A percentile compares a stretch with the other conserved stretches of the same genome.
Evolutionary conservation across 306 rosid genomes (phyloP).

Genomic region (Fagus sylvatica): DNA sequence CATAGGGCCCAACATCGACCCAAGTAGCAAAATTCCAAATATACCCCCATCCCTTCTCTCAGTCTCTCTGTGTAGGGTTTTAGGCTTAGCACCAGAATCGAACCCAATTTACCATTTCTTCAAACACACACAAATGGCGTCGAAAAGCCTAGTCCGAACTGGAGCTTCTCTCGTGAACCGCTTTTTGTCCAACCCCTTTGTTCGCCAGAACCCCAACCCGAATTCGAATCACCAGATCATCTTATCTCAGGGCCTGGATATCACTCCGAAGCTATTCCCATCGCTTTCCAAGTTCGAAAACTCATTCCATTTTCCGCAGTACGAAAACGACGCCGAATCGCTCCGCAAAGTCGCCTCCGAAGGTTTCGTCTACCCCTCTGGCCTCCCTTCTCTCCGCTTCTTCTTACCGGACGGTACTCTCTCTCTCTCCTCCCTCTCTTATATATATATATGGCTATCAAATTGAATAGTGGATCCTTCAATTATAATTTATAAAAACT

Average conservation of each 20-base stretch:
- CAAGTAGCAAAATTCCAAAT: neutral
- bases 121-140: constrained; percentile 57
- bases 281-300: constrained; percentile 44
- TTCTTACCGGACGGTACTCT: constrained; percentile 80
- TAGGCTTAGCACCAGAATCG: constrained; percentile 27
- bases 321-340: constrained; percentile 51
- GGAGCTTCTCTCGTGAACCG: constrained; percentile 63
- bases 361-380: constrained; percentile 60
- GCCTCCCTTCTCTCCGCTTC: constrained; percentile 73
- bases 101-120: neutral
- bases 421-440: neutral
- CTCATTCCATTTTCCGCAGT: constrained; percentile 41
- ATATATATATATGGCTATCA: neutral
- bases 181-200: constrained; percentile 38
- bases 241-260: constrained; percentile 39
- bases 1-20: neutral
- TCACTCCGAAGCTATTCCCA: constrained; percentile 63
- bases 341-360: constrained; percentile 34
- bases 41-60: neutral
- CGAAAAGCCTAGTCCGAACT: constrained; percentile 59
- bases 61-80: constrained; percentile 27
- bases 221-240: constrained; percentile 19
- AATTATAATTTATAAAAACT: no score
- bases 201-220: constrained; percentile 26
- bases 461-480: no score